These are phyloP conservation scores for Alternaria viburni DNA, from an alignment of 2,329 filamentous ascomycete species.

Conservation along the genomic window DNA sequence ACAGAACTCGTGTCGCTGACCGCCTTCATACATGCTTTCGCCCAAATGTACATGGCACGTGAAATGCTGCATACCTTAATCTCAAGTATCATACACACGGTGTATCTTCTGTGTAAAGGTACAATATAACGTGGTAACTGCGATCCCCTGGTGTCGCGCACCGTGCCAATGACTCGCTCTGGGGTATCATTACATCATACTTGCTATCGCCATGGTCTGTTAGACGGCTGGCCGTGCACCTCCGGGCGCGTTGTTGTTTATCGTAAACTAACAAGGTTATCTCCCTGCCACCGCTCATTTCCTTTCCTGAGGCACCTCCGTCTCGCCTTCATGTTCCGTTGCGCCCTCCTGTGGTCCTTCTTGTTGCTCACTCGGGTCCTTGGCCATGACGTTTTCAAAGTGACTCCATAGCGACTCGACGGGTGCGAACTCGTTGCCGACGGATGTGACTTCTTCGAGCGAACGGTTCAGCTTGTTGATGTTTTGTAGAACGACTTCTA, in stretches of 20 bases:
- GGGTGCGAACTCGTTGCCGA: constrained; percentile 96
- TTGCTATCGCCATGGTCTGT: constrained; percentile 2
- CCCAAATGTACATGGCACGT: neutral
- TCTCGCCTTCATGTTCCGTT: constrained; percentile 30
- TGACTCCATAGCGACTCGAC: constrained; percentile 97
- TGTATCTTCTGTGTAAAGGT: neutral
- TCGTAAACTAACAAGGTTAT: neutral
- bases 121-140: neutral
- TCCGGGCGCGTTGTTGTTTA: neutral
- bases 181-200: constrained; percentile 19
- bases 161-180: neutral
- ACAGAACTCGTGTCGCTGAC: neutral
- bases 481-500: constrained; percentile 92
- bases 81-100: neutral
- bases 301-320: constrained; percentile 26
- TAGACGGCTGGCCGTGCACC: constrained; percentile 3
- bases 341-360: constrained; percentile 30
- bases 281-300: constrained; percentile 15
- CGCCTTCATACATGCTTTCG: neutral
- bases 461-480: constrained; percentile 95
- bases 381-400: constrained; percentile 95
- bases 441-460: constrained; percentile 87
- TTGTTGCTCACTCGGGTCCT: constrained; percentile 58
- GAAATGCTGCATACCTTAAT: neutral
- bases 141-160: neutral